These are phyloP conservation scores for Imleria badia DNA, from an alignment of 768 basidiomycete genomes.

Conservation along the genomic window DNA sequence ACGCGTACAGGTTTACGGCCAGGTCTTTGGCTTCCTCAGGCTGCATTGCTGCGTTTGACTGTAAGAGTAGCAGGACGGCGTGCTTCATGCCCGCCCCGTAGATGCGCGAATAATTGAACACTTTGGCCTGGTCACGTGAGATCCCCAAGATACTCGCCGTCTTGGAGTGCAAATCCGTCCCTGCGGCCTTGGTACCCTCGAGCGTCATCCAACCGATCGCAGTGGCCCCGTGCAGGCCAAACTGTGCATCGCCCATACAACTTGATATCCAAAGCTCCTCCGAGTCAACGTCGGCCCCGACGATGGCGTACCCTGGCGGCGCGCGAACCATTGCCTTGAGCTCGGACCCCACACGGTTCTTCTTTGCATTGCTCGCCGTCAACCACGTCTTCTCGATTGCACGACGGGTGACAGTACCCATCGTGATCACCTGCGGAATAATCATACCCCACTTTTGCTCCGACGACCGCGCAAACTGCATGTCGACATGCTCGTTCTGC, in stretches of 20 bases:
- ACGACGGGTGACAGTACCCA: constrained; percentile 97
- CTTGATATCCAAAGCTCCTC: constrained; percentile 99
- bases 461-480: constrained; percentile 46
- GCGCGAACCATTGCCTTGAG: constrained; percentile 97
- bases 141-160: constrained; percentile 92
- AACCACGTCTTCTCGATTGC: constrained; percentile 99
- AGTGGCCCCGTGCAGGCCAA: constrained; percentile 93
- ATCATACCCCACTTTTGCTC: constrained; percentile 82
- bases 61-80: constrained; percentile 82
- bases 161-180: constrained; percentile 96
- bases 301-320: constrained; percentile 89
- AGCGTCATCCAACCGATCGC: constrained; percentile 99
- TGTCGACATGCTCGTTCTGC: constrained; percentile 50
- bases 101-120: constrained; percentile 98
- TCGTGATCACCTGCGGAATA: constrained; percentile 92
- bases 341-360: constrained; percentile 96
- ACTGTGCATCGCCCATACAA: constrained; percentile 98
- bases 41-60: constrained; percentile 78
- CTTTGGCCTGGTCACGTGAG: constrained; percentile 92
- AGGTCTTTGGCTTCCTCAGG: constrained; percentile 75
- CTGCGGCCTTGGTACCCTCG: constrained; percentile 92
- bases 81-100: constrained; percentile 98
- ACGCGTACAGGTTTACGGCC: constrained; percentile 83
- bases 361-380: constrained; percentile 97
- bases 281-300: constrained; percentile 98